Base-by-base conservation (phyloP, 228 moss, liverwort and hornwort genomes). In the Sphagnum magellanicum region DNA sequence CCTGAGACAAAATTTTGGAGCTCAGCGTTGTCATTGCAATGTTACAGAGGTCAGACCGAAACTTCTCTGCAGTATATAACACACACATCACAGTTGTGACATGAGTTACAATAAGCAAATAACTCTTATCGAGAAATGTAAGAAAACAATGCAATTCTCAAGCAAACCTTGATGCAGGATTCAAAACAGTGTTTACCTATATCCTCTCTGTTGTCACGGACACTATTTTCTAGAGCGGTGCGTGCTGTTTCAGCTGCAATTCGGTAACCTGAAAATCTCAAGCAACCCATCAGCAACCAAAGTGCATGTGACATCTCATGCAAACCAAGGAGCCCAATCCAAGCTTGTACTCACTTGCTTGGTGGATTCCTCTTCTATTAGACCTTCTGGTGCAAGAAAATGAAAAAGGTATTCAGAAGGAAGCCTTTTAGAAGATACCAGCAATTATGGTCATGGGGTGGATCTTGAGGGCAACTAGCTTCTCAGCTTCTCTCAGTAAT, bases 401-500 rank as follows among this genome's bases (percentile, higher is more conserved):
- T 32, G 32, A 32, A 32, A 32, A 32, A 32, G 32, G 32, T 32
- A 32, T 32, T 32, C 32, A 32, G 32, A 32, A 32, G 32, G 32
- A 32, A 32, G 32, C 32, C 52, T 10, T 48, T 11, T 14, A 69
- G 32, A 32, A 32, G 3, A 68, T 51, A 90, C 97, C 98, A 6
- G 91, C 90, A 75, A 98, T 98, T 57, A 98, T 92, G 4, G 98
- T 98, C 98, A 98, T 98, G 8, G 98, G 98, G 60, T 98, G 98
- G 61, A 98, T 98, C 70, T 98, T 98, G 6, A 93, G 84, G 49
- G 94, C 79, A 11, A 98, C 76, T 52, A 98, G 78, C 70, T 94
- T 98, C 84, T 98, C 98, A 0, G 93, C 98, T 79, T 98, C 98
- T 71, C 98, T 80, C 59, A 98, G 73, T 68, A 98, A 80, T 77